Evolutionary conservation across 2,329 filamentous ascomycete species (phyloP), one percentile per base, ranked within the genome.

Genomic region (Golovinomyces cichoracearum): DNA sequence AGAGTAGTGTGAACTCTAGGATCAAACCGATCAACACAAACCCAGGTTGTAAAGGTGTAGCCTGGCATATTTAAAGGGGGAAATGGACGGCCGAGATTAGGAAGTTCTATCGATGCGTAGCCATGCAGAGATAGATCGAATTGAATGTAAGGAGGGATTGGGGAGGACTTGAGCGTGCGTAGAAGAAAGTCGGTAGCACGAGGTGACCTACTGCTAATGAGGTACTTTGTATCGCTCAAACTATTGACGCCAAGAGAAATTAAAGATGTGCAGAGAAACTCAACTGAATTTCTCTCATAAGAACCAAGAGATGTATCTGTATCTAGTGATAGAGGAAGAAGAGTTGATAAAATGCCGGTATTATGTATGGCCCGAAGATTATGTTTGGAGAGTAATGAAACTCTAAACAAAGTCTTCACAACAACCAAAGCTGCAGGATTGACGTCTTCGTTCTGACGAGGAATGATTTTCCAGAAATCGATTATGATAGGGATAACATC

Each of bases 81-180:
- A 57, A 98, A 98, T 1, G 76, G 65, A 27, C 82, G 77, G 5
- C 84, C 84, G 23, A 98, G 68, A n/a, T 77, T 86, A 6, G 84
- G 75, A 25, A 98, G 68, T 61, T 98, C 92, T 52, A 95, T 74
- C 0, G 90, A 93, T 13, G 83, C 82, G 63, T 84, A 88, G 0
- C 92, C 92, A 61, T 85, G 72, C 15, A 84, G 66, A 1, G 85
- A 90, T 21, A 98, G 69, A 61, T 98, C 90, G 63, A 98, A 95
- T 56, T 95, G 85, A 55, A 98, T 80, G 61, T 83, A 86, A 0
- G 86, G 75, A 5, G 90, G 84, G 13, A 76, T 74, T 54, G 79
- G 77, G 51, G 88, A 84, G 45, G 70, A 70, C 53, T 77, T 76
- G 54, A 92, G 74, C 60, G 82, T 79, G 48, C 76, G 71, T 19